Evolutionary conservation across 805 yeast genomes (phyloP), one percentile per base, ranked within the genome.

Genomic region (Saturnispora sanitii): DNA sequence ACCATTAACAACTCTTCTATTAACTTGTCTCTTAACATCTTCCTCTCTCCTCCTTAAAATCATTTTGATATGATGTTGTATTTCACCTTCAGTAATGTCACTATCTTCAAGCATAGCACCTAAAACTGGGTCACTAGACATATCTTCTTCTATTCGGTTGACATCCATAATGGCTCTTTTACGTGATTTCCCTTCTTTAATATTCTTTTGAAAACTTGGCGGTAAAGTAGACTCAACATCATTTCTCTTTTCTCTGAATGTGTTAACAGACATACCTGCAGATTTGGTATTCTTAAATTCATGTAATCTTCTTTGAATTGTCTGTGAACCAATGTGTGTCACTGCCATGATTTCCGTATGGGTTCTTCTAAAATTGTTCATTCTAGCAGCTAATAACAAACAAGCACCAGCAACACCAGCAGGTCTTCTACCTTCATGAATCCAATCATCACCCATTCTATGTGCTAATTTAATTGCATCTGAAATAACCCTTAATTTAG

Each of bases 391-490:
- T 38, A 92, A 64, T 34, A 94, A 58, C 2, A 92, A 68, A 61
- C 96, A 87, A 0, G 98, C 98, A 18, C 97, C 99, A 0, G 98
- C 98, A 40, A 92, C 77, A 53, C 99, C 98, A 0, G 98, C 97
- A 0, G 99, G 98, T 47, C 97, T 71, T 56, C 99, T 73, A 20
- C 99, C 99, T 61, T 86, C 94, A 57, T 80, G 84, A 50, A 92
- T 82, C 96, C 97, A 92, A 55, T 92, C 97, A 33, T 77, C 75
- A 12, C 88, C 71, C 99, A 92, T 92, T 49, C 95, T 70, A 55
- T 77, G 84, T 0, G 95, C 95, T 18, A 92, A 63, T 51, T 79
- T 75, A 6, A 79, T 79, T 0, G 98, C 97, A 59, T 92, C 99
- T 45, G 73, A 74, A 34, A 84, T 79, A 12, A 92, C 95, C 50